These are phyloP conservation scores for Backusella parvicylindrica DNA, from an alignment of 192 early-diverging fungal species.

Conservation along the genomic window DNA sequence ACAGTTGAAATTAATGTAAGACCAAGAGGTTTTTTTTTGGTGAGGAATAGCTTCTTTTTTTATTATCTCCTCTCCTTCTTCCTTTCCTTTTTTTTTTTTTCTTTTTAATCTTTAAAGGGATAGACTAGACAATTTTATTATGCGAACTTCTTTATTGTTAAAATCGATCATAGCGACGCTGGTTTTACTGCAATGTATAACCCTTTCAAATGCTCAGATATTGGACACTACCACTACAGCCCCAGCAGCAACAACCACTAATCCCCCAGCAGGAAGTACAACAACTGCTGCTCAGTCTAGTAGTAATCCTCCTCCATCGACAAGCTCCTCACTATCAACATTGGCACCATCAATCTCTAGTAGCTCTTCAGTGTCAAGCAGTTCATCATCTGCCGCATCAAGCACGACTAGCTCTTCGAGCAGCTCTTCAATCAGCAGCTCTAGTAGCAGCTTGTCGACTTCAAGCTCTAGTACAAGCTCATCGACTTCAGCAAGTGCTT, in stretches of 20 bases:
- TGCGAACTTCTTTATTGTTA: neutral
- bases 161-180: neutral
- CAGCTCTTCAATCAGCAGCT: neutral
- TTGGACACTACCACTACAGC: neutral
- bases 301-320: neutral
- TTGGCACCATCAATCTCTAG: neutral
- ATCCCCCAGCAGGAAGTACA: neutral
- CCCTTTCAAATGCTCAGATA: neutral
- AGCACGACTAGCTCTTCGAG: neutral
- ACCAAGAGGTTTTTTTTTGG: neutral
- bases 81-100: neutral
- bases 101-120: neutral
- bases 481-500: neutral
- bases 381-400: neutral
- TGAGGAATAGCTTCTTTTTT: conserved; percentile 2
- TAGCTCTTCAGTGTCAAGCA: neutral
- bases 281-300: neutral
- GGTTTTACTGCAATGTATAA: neutral
- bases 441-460: neutral
- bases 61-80: neutral
- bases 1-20: neutral
- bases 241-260: neutral
- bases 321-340: neutral
- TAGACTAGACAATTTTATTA: neutral
- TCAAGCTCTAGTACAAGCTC: neutral